Conservation (phyloP, 306 rosid species). For the Mimosa pudica region DNA sequence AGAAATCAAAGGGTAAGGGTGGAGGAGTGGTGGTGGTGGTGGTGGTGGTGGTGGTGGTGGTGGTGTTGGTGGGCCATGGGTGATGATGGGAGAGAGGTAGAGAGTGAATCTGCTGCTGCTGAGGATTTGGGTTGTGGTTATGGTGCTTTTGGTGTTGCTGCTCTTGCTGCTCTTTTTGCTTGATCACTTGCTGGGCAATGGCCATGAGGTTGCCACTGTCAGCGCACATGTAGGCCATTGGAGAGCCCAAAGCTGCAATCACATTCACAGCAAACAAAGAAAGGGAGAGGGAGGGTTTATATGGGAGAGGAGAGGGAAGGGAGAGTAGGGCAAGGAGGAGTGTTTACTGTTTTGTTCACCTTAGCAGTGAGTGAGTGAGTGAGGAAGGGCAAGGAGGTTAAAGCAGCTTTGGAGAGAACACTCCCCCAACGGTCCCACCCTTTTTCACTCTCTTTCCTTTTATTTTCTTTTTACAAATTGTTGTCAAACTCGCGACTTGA, state of each 20-base stretch:
- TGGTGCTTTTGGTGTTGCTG: slow-evolving; percentile 35
- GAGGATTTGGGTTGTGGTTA: slow-evolving; percentile 35
- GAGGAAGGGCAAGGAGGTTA: neutral
- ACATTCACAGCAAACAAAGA: slow-evolving; percentile 35
- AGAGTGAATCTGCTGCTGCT: slow-evolving; percentile 34
- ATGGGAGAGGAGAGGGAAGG: neutral
- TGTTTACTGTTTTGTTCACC: too few relatives aligned
- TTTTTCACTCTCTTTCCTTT: neutral
- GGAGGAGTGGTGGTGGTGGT: too few relatives aligned
- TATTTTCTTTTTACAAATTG: too few relatives aligned
- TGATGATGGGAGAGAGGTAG: slow-evolving; percentile 44
- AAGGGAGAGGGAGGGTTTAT: neutral
- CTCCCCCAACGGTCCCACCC: neutral
- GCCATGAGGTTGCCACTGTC: slow-evolving; percentile 99
- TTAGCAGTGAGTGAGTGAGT: neutral
- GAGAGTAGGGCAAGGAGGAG: neutral
- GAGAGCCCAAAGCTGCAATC: slow-evolving; percentile 43
- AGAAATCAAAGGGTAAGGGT: slow-evolving; percentile 34
- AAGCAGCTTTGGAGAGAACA: slow-evolving; percentile 21
- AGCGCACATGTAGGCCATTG: slow-evolving; percentile 94
- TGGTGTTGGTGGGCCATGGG: slow-evolving; percentile 60
- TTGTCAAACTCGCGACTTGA: too few relatives aligned
- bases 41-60: too few relatives aligned
- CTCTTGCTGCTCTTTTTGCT: slow-evolving; percentile 89
- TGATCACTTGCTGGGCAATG: slow-evolving; percentile 94